Evolutionary conservation across 352 stramenopile species (phyloP), one percentile per base, ranked within the genome.

Genomic region (Globisporangium yorkense): DNA sequence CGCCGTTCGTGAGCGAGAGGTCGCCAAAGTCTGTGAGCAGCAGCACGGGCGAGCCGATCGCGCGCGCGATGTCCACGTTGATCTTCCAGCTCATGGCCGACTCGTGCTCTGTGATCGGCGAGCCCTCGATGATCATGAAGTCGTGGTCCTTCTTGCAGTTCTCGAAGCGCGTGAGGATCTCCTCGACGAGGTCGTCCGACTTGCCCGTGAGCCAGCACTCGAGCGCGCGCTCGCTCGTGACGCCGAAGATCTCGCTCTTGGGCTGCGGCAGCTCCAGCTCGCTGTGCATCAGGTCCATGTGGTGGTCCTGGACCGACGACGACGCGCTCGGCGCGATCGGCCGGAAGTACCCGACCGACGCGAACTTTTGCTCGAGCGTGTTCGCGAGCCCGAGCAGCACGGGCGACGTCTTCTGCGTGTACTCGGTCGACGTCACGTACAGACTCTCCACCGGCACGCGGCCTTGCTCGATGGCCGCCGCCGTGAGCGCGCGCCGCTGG

Each of bases 51-150:
- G 80, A 68, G 9, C 80, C 80, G 8, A 92, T 65, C 24, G 80
- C 73, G 49, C 86, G 88, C 55, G 82, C 82, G 57, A 92, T 82
- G 56, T 92, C 80, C 16, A 79, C 70, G 57, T 92, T 88, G 54
- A 92, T 77, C 52, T 88, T 86, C 82, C 80, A 92, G 67, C 77
- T 88, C 74, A 87, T 80, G 5, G 74, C 70, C 35, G 76, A 78
- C 53, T 92, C 80, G 67, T 84, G 72, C 56, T 84, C 67, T 29
- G 77, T 75, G 44, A 92, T 57, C 53, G 77, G 71, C 9, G 80
- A 81, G n/a, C 82, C 82, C 56, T 92, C 82, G 40, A 92, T 84
- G 62, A 92, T 82, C 73, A 92, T 85, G 54, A 92, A 92, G 68
- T 92, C 82, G 64, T 92, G 80, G 40, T 77, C 64, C 33, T 75